Evolutionary conservation across 176 grass and related monocot genomes (phyloP).

Genomic region (Zizania latifolia): DNA sequence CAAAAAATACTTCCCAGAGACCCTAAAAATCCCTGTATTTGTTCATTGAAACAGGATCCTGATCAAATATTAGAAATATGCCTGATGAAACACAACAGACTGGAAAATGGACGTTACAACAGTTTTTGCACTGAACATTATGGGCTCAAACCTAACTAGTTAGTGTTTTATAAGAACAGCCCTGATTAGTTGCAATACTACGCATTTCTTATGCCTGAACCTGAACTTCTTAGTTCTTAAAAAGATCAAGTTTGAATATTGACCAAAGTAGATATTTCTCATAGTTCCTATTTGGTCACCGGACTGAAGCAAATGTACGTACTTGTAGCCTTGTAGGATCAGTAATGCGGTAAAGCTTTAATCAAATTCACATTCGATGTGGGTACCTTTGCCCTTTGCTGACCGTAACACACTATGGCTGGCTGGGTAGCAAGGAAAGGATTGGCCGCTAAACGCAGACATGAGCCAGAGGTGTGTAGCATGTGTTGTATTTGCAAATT

Average conservation of each 20-base stretch:
- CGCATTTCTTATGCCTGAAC: not conserved
- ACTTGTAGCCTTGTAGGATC: not conserved
- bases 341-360: not conserved
- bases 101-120: not conserved
- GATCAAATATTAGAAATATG: not conserved
- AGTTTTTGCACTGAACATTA: not conserved
- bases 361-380: not conserved
- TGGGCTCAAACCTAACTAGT: too few species aligned
- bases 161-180: too few species aligned
- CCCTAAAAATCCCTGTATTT: too few species aligned
- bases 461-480: too few species aligned
- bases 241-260: not conserved
- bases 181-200: not conserved
- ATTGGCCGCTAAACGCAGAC: too few species aligned
- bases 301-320: not conserved
- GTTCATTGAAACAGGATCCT: not conserved
- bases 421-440: too few species aligned
- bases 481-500: too few species aligned
- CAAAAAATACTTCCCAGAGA: too few species aligned
- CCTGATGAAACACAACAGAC: not conserved
- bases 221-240: not conserved
- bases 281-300: not conserved
- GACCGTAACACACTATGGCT: too few species aligned
- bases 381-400: too few species aligned
- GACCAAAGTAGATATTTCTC: not conserved